Conservation (phyloP, 192 early-diverging fungal genomes). For the Rhizophlyctis rosea region DNA sequence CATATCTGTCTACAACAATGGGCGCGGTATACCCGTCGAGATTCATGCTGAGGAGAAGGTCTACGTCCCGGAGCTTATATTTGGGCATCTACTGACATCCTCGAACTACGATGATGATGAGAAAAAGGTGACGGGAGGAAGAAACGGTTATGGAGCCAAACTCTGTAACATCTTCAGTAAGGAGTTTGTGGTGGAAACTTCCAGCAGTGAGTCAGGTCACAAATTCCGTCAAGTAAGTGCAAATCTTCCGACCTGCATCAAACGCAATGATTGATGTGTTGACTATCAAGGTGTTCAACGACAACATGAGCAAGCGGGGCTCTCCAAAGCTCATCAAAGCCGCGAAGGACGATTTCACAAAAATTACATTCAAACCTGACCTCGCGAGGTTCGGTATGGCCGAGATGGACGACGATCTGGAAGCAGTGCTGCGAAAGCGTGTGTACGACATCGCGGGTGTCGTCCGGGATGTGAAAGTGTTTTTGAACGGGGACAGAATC, state of each 20-base stretch:
- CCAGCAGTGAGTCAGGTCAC: slow-evolving; percentile 62
- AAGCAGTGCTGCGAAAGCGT: slow-evolving; percentile 81
- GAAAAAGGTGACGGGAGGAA: slow-evolving; percentile 91
- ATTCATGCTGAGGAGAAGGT: slow-evolving; percentile 84
- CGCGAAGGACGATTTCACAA: slow-evolving; percentile 76
- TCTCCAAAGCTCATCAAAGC: slow-evolving; percentile 73
- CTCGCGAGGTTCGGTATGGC: slow-evolving; percentile 84
- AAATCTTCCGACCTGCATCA: too few relatives aligned
- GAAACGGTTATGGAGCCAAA: slow-evolving; percentile 86
- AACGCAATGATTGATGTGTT: too few relatives aligned
- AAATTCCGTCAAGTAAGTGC: slow-evolving; percentile 72
- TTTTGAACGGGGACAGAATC: slow-evolving; percentile 78
- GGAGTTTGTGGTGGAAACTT: slow-evolving; percentile 92
- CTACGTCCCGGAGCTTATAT: slow-evolving; percentile 96
- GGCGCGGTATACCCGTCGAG: slow-evolving; percentile 87
- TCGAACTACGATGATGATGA: slow-evolving; percentile 96
- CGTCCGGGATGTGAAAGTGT: slow-evolving; percentile 76
- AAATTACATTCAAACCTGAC: slow-evolving; percentile 94
- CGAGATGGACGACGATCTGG: slow-evolving; percentile 77
- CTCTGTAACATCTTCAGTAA: slow-evolving; percentile 96
- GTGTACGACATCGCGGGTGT: slow-evolving; percentile 93
- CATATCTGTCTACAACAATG: slow-evolving; percentile 92
- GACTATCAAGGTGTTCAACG: slow-evolving; percentile 54
- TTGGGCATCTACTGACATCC: slow-evolving; percentile 93
- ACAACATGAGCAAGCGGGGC: slow-evolving; percentile 85